Conservation (phyloP, 2,329 filamentous ascomycete species). For the Talaromyces sp. region DNA sequence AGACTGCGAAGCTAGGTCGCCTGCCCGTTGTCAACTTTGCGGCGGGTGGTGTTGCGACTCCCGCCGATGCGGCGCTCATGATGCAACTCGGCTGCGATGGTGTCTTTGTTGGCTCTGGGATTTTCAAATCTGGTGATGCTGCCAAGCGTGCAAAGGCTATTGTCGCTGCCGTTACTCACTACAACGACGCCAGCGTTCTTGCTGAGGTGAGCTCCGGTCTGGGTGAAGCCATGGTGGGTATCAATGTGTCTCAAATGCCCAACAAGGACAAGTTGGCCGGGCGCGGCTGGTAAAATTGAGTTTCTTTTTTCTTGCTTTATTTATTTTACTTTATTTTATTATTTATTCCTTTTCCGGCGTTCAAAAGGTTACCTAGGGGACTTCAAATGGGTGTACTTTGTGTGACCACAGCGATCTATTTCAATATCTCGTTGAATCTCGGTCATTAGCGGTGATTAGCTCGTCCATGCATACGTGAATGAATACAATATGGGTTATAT, state of each 20-base stretch:
- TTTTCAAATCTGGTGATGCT: slow-evolving; percentile 94
- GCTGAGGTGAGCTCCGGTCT: slow-evolving; percentile 82
- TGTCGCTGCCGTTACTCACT: slow-evolving; percentile 90
- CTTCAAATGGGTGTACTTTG: not conserved
- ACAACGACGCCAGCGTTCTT: slow-evolving; percentile 74
- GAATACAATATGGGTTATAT: not conserved
- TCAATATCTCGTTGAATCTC: not conserved
- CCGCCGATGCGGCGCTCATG: slow-evolving; percentile 94
- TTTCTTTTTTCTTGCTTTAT: not conserved
- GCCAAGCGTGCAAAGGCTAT: slow-evolving; percentile 88
- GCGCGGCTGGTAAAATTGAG: slow-evolving; percentile 67
- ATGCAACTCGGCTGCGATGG: slow-evolving; percentile 99
- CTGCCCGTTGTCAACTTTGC: slow-evolving; percentile 97
- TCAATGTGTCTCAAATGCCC: slow-evolving; percentile 75
- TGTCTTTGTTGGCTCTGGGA: slow-evolving; percentile 93
- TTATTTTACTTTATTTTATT: not conserved
- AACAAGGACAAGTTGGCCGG: slow-evolving; percentile 77
- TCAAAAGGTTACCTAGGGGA: not conserved
- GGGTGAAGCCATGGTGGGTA: slow-evolving; percentile 97
- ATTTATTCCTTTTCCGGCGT: not conserved
- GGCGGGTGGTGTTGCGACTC: slow-evolving; percentile 97
- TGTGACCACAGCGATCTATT: not conserved
- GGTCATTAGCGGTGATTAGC: not conserved
- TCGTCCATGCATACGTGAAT: not conserved
- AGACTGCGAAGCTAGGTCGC: slow-evolving; percentile 80